Evolutionary conservation across 1,284 basidiomycete species (phyloP), one percentile per base, ranked within the genome.

Genomic region (Sanghuangporus sanghuang): DNA sequence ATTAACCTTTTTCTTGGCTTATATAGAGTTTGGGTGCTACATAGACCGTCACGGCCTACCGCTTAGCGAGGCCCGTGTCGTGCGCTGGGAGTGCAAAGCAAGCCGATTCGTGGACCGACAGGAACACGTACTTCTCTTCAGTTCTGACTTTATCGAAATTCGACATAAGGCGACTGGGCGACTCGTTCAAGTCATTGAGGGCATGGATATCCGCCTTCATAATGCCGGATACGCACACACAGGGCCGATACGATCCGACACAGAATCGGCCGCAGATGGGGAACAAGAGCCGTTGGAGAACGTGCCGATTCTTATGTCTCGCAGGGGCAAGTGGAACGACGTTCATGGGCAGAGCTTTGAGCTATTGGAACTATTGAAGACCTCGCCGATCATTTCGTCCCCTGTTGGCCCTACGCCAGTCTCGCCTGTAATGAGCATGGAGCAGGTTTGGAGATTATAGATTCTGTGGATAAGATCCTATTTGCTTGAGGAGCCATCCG

Each of bases 181-280:
- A 61, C 82, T 93, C 21, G 83, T 87, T 18, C 90, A 93, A 73
- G 87, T 91, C 23, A 83, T 92, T 56, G 86, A 90, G 69, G 89
- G 80, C 0, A 67, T 70, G 16, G 87, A 90, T 68, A 80, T 92
- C 36, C 83, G 88, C 38, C 78, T 90, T 36, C 73, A 90, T 59
- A 80, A 85, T 67, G 71, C 76, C 6, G 57, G 57, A 23, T 44
- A 57, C 14, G 35, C 35, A 12, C 18, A 36, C 27, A 6, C 21
- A 2, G 23, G 18, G 3, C 7, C 48, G 6, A 11, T 27, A 27
- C 57, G n/a, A 59, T 36, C 39, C 5, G 59, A 44, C 6, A 23
- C 21, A 21, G 59, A 21, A 35, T 46, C 44, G 7, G 27, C 5
- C 21, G 42, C 44, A 35, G 59, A 40, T 39, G 38, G 39, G 5